Base-by-base conservation (phyloP, 139 green algal species). In the Raphidocelis subcapitata region DNA sequence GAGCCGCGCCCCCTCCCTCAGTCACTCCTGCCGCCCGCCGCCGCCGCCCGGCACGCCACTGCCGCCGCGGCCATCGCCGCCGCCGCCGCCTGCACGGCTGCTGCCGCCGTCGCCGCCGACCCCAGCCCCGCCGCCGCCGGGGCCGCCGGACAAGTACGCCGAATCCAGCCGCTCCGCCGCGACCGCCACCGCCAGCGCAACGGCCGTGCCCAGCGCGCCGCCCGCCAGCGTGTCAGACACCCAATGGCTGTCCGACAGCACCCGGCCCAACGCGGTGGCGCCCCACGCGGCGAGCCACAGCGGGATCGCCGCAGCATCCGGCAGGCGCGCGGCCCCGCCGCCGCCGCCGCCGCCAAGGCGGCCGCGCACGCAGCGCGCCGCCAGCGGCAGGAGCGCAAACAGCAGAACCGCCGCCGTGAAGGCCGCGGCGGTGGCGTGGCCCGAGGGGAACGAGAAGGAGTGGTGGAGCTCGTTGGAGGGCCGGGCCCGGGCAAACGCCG, bases 191-290 rank as follows among this genome's bases (percentile, higher is more conserved):
- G 37, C 37, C 2, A 36, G 32, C 2, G 55, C 62, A 20, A 69
- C 62, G n/a, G 37, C 62, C 33, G 55, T 36, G 28, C 26, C 64
- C 41, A 70, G 44, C 23, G 29, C 32, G 14, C 60, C 61, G 15
- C 61, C 79, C 29, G 73, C 73, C 37, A 79, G 15, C 32, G 69
- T 81, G 44, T 84, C 79, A 57, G 41, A 76, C 24, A 84, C 62
- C 79, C 79, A 84, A 33, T 84, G 79, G 1, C 68, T 64, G 46
- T 84, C 79, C 23, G 69, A 63, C 28, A 79, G 56, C 56, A 84
- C 64, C 8, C 79, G 64, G 0, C 79, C 79, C 32, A 62, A 51
- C 23, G 67, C 62, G 26, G 79, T 84, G 16, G 54, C 70, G 1
- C 32, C 73, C 16, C 52, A 47, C 15, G 79, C 68, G 20, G 36